Conservation (phyloP, 129 eudicot species). For the Escallonia rubra region DNA sequence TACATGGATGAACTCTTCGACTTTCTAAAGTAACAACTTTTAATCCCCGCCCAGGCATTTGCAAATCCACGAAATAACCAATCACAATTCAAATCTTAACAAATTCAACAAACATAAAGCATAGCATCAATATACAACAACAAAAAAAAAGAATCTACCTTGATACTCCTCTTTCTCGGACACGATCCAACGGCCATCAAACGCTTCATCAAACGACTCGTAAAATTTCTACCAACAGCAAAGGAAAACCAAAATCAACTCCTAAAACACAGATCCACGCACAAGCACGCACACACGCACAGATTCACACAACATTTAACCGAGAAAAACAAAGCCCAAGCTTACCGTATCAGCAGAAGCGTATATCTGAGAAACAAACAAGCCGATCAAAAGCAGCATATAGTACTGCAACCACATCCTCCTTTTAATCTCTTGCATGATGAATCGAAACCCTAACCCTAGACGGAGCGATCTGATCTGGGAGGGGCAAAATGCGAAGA, state of each 20-base stretch:
- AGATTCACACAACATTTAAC: background rate
- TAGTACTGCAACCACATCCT: slow-evolving; percentile 37
- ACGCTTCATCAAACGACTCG: slow-evolving; percentile 75
- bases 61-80: too few relatives aligned
- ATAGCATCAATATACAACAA: background rate
- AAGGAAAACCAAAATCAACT: background rate
- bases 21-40: too few relatives aligned
- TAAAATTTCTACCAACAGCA: slow-evolving; percentile 43
- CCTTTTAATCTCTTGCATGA: slow-evolving; percentile 52
- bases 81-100: too few relatives aligned
- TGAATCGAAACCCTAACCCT: background rate
- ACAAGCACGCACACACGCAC: background rate
- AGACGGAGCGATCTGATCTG: background rate
- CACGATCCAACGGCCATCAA: slow-evolving; percentile 72
- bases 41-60: too few relatives aligned
- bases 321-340: background rate
- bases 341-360: slow-evolving; percentile 72
- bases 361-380: slow-evolving; percentile 42
- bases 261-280: slow-evolving; percentile 25
- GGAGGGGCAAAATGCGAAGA: background rate
- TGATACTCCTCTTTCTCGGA: slow-evolving; percentile 71
- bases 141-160: slow-evolving; percentile 36
- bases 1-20: too few relatives aligned
- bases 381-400: slow-evolving; percentile 37
- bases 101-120: background rate